A percentile compares a stretch with the other conserved stretches of the same genome.
Evolutionary conservation across 164 flowering plant genomes (phyloP).

Genomic region (Tinospora cordifolia): DNA sequence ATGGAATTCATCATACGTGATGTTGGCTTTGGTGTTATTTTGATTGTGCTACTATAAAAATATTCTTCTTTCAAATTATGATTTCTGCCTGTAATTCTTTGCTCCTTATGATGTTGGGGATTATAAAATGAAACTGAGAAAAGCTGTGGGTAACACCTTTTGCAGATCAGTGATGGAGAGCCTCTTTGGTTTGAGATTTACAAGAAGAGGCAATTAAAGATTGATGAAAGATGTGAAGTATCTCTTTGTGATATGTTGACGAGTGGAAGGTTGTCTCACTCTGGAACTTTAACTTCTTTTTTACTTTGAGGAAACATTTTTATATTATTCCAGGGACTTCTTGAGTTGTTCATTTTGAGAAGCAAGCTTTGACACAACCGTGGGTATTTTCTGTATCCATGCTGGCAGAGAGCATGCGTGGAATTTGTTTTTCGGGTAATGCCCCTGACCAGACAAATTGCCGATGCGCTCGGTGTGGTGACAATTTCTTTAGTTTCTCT

Average conservation of each 20-base stretch:
- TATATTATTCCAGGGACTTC: slow-evolving; percentile 13
- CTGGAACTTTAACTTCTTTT: background rate
- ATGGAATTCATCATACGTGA: too few species aligned
- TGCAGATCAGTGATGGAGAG: background rate
- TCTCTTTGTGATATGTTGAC: background rate
- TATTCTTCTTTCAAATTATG: background rate
- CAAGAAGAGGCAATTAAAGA: background rate
- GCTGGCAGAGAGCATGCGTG: slow-evolving; percentile 99
- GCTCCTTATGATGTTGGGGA: slow-evolving; percentile 8
- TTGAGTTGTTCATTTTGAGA: slow-evolving; percentile 16
- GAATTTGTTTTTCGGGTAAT: slow-evolving; percentile 86
- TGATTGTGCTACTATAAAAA: background rate
- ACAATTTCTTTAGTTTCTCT: slow-evolving; percentile 73
- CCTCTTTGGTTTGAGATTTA: background rate
- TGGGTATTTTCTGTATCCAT: slow-evolving; percentile 52
- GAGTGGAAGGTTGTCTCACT: background rate
- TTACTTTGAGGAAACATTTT: slow-evolving; percentile 6
- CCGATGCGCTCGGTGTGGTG: slow-evolving; percentile 98
- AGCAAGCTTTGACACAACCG: slow-evolving; percentile 20
- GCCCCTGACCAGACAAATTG: slow-evolving; percentile 88
- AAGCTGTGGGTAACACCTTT: background rate
- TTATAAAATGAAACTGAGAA: background rate
- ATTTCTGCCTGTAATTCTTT: background rate
- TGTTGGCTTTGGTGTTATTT: too few species aligned
- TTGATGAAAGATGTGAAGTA: background rate